phyloP scores from a whole-genome alignment of 2,329 filamentous ascomycete species.

The Pseudocercospora ulei region DNA sequence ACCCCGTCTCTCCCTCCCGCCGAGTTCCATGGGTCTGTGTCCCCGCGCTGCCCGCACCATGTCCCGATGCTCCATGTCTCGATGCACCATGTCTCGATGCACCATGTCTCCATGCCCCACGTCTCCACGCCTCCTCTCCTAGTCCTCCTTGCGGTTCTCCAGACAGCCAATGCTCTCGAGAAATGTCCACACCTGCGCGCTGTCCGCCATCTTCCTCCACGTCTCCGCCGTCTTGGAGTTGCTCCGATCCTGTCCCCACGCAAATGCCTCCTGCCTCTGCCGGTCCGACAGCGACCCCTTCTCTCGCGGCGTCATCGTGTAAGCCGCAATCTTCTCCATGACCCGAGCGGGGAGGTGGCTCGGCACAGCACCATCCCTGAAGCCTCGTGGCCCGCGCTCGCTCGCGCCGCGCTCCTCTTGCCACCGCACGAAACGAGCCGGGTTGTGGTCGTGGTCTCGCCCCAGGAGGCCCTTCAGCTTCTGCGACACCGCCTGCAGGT shows the following conservation, averaged over 20 bases:
- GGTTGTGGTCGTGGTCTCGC: conserved; percentile 17
- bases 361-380: conserved; percentile 24
- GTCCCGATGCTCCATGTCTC: too few relatives aligned
- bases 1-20: too few relatives aligned
- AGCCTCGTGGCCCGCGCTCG: conserved; percentile 13
- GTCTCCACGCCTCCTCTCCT: background rate
- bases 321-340: conserved; percentile 30
- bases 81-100: too few relatives aligned
- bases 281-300: conserved; percentile 28
- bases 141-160: conserved; percentile 29
- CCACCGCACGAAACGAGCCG: conserved; percentile 25
- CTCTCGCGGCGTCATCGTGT: conserved; percentile 22
- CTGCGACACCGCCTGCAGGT: conserved; percentile 25
- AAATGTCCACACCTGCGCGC: conserved; percentile 35
- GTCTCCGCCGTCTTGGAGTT: conserved; percentile 28
- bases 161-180: conserved; percentile 37
- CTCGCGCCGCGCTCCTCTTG: conserved; percentile 24
- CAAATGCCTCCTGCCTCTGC: conserved; percentile 31
- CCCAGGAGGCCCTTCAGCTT: conserved; percentile 23
- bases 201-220: conserved; percentile 33
- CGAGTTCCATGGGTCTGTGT: too few relatives aligned
- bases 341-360: conserved; percentile 31
- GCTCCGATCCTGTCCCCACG: conserved; percentile 32
- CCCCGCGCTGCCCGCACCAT: too few relatives aligned
- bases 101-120: too few relatives aligned